A percentile compares a stretch with the other conserved stretches of the same genome.
phyloP scores from a whole-genome alignment of 2,329 filamentous ascomycete species.

The Calonectria honghensis region DNA sequence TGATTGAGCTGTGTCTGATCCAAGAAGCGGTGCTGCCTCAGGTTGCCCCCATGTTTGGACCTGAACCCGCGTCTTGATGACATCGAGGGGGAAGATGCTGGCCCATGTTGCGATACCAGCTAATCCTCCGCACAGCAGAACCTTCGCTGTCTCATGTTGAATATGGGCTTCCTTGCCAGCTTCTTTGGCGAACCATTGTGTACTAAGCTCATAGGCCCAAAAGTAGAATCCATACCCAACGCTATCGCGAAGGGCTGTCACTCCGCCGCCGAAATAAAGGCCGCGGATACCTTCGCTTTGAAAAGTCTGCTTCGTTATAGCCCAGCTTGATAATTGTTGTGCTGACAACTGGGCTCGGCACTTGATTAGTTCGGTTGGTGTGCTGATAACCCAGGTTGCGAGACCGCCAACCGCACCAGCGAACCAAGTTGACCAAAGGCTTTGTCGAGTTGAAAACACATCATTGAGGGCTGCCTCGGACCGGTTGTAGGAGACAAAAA shows the following conservation, averaged over 20 bases:
- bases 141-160: conserved; percentile 73
- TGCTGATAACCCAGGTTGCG: conserved; percentile 89
- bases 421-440: conserved; percentile 81
- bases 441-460: conserved; percentile 61
- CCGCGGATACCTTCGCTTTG: conserved; percentile 77
- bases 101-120: conserved; percentile 93
- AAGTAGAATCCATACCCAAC: conserved; percentile 99
- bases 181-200: conserved; percentile 68
- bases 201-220: conserved; percentile 90
- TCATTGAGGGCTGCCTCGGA: conserved; percentile 78
- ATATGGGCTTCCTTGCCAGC: conserved; percentile 49
- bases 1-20: conserved; percentile 49
- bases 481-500: conserved; percentile 94
- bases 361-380: conserved; percentile 93
- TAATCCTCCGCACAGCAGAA: conserved; percentile 88
- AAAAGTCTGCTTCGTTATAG: conserved; percentile 78
- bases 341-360: conserved; percentile 84
- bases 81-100: conserved; percentile 92
- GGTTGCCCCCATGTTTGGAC: conserved; percentile 71
- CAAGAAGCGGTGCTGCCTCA: conserved; percentile 45
- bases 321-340: conserved; percentile 74
- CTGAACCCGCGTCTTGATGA: conserved; percentile 95
- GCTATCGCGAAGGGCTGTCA: conserved; percentile 89
- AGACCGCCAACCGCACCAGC: conserved; percentile 89
- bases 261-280: conserved; percentile 85